Conservation (phyloP, 495 filamentous ascomycete species). For the Penicillium simplicissimum region DNA sequence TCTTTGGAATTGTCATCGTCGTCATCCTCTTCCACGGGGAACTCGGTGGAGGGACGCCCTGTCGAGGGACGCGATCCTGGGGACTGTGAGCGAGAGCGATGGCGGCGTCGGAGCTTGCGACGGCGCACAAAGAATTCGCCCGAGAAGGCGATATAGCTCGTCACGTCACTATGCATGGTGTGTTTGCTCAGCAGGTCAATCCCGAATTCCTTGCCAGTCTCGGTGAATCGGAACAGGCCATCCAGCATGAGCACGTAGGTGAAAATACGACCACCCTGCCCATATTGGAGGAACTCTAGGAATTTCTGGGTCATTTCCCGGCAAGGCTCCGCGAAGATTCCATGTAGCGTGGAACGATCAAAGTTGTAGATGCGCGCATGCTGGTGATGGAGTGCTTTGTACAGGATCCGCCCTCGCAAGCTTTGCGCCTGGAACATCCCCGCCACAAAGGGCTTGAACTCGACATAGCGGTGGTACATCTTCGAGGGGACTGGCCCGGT, state of each 20-base stretch:
- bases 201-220: conserved; percentile 92
- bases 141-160: conserved; percentile 83
- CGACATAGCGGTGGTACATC: conserved; percentile 88
- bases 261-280: conserved; percentile 81
- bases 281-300: conserved; percentile 81
- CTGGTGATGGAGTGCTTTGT: conserved; percentile 85
- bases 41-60: conserved; percentile 16
- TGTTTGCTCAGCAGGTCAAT: conserved; percentile 92
- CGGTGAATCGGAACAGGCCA: conserved; percentile 81
- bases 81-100: conserved; percentile 23
- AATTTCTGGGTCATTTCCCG: conserved; percentile 72
- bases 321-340: conserved; percentile 56
- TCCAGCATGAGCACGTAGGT: conserved; percentile 93
- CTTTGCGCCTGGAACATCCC: conserved; percentile 81
- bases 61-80: neutral
- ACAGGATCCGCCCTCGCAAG: conserved; percentile 72
- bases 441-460: conserved; percentile 87
- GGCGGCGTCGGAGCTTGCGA: conserved; percentile 46
- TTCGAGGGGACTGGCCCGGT: conserved; percentile 74
- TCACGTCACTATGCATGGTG: conserved; percentile 91
- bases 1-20: conserved; percentile 44
- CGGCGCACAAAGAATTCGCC: conserved; percentile 91
- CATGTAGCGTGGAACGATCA: conserved; percentile 69
- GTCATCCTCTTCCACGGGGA: conserved; percentile 48
- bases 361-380: conserved; percentile 88